phyloP scores from a whole-genome alignment of 2,329 filamentous ascomycete genomes.

The Diaporthe nobilis region DNA sequence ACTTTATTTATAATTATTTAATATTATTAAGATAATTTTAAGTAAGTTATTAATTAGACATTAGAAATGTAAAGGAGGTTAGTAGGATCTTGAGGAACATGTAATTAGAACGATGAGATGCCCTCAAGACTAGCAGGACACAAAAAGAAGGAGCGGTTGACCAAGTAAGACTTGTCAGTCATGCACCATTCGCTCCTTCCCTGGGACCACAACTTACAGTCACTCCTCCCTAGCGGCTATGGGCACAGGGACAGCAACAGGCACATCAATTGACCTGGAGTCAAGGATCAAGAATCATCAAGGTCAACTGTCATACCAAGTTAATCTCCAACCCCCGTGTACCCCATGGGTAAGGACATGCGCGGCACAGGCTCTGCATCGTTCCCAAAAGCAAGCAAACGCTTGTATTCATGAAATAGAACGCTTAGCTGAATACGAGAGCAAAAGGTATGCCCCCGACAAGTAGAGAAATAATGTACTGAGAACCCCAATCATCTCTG shows the following conservation, averaged over 20 bases:
- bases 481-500: neutral
- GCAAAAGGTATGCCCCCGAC: neutral
- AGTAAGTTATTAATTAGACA: neutral
- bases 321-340: no score
- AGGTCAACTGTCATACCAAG: neutral
- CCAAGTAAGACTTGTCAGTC: neutral
- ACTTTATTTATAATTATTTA: neutral
- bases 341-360: neutral
- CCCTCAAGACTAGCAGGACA: no score
- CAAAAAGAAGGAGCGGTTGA: neutral
- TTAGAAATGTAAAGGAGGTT: neutral
- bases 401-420: constrained; percentile 9
- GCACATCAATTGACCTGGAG: neutral
- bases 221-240: neutral
- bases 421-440: constrained; percentile 7
- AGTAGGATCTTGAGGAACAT: neutral
- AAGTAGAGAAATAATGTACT: neutral
- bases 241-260: neutral
- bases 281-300: neutral
- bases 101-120: neutral
- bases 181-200: neutral
- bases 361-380: no score
- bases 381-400: neutral
- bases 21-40: neutral
- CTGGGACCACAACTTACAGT: no score